phyloP scores from a whole-genome alignment of 768 basidiomycete species.

The Ramaria sp. region DNA sequence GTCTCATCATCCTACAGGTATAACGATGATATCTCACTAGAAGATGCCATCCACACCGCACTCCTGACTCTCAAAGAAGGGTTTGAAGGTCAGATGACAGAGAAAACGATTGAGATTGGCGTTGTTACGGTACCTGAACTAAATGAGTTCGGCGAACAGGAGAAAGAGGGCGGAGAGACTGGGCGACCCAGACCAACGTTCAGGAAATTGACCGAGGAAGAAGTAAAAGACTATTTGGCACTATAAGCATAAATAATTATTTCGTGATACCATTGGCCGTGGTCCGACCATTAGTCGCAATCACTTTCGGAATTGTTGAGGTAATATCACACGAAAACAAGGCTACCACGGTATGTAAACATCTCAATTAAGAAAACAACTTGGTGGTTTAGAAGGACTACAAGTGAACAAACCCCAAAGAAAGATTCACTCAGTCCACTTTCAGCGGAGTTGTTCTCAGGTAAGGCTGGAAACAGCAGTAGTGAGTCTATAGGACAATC shows the following conservation, averaged over 20 bases:
- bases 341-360: too few species aligned
- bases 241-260: constrained; percentile 32
- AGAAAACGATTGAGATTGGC: constrained; percentile 99
- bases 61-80: constrained; percentile 96
- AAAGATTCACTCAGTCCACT: constrained; percentile 12
- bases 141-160: constrained; percentile 33
- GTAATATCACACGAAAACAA: too few species aligned
- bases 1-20: constrained; percentile 44
- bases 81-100: constrained; percentile 99
- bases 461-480: constrained; percentile 54
- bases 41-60: constrained; percentile 98
- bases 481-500: background rate
- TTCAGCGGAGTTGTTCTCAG: constrained; percentile 65
- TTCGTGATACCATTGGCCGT: too few species aligned
- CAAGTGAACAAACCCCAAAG: background rate
- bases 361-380: too few species aligned
- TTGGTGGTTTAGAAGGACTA: too few species aligned
- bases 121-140: constrained; percentile 84
- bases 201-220: constrained; percentile 91
- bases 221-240: constrained; percentile 92
- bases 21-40: constrained; percentile 97
- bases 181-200: constrained; percentile 79
- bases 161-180: constrained; percentile 56
- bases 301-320: too few species aligned
- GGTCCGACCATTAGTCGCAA: too few species aligned